Conservation (phyloP, 208 protist genomes). For the Leishmania gerbilli region DNA sequence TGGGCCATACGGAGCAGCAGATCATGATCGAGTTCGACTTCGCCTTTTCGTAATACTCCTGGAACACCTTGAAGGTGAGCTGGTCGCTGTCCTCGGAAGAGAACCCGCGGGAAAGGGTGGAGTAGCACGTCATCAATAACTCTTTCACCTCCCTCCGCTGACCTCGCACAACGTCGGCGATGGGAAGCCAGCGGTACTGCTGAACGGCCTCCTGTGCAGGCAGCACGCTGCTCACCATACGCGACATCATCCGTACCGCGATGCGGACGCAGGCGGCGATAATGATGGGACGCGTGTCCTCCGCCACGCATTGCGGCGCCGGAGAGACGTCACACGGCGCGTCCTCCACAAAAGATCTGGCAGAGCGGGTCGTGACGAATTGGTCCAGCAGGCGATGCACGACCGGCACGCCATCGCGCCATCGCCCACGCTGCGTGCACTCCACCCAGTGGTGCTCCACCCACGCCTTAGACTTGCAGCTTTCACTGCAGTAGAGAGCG, state of each 20-base stretch:
- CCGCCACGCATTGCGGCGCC: constrained; percentile 18
- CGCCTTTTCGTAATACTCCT: constrained; percentile 67
- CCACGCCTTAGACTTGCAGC: constrained; percentile 71
- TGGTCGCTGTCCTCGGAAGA: constrained; percentile 43
- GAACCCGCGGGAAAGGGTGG: constrained; percentile 41
- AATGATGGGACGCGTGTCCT: constrained; percentile 29
- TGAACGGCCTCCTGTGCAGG: constrained; percentile 48
- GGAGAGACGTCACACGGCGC: neutral
- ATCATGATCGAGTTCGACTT: constrained; percentile 65
- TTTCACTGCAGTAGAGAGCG: constrained; percentile 66
- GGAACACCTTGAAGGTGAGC: constrained; percentile 58
- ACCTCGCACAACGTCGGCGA: constrained; percentile 23
- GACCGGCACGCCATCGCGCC: constrained; percentile 41
- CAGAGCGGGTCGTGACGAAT: constrained; percentile 17
- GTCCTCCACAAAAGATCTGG: neutral
- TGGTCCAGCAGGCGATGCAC: constrained; percentile 37
- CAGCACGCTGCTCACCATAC: constrained; percentile 56
- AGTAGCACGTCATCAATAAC: constrained; percentile 41
- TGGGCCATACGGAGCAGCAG: constrained; percentile 49
- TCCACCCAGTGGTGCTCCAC: constrained; percentile 79
- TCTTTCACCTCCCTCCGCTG: constrained; percentile 23
- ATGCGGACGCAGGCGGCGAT: constrained; percentile 51
- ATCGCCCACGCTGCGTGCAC: constrained; percentile 63
- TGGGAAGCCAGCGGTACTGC: constrained; percentile 64
- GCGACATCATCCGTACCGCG: constrained; percentile 73